phyloP scores from a whole-genome alignment of 1,139 yeast genomes.

The Geotrichum klebahnii region DNA sequence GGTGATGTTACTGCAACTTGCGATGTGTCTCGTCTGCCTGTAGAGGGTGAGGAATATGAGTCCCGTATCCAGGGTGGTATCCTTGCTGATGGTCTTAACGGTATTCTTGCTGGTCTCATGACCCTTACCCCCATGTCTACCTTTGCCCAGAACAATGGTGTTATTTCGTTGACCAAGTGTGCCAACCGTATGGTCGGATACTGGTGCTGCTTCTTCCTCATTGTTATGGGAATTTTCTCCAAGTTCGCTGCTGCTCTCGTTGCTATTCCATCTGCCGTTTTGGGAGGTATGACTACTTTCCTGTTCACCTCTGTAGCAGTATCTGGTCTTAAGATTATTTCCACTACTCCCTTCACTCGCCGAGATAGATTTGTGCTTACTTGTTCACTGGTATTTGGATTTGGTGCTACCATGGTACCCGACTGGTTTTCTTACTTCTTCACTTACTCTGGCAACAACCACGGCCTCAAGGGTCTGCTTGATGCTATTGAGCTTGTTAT shows the following conservation, averaged over 20 bases:
- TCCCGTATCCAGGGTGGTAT: constrained; percentile 89
- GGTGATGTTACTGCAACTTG: constrained; percentile 92
- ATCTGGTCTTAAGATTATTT: constrained; percentile 77
- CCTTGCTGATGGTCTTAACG: constrained; percentile 70
- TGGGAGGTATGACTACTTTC: constrained; percentile 92
- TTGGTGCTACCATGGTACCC: constrained; percentile 73
- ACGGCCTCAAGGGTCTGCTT: constrained; percentile 61
- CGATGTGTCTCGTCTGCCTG: constrained; percentile 79
- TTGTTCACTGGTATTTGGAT: constrained; percentile 67
- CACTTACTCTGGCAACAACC: constrained; percentile 68
- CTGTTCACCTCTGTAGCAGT: constrained; percentile 84
- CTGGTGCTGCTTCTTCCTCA: constrained; percentile 79
- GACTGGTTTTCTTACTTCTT: constrained; percentile 72
- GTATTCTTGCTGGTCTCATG: constrained; percentile 63
- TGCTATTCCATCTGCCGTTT: constrained; percentile 75
- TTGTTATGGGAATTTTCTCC: constrained; percentile 81
- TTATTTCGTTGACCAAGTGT: constrained; percentile 82
- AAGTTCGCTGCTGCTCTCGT: constrained; percentile 87
- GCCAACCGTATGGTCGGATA: constrained; percentile 83
- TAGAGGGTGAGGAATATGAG: constrained; percentile 75
- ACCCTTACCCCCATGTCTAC: constrained; percentile 76
- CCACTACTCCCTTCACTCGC: constrained; percentile 73
- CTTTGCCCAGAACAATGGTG: constrained; percentile 93
- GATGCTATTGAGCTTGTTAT: constrained; percentile 77
- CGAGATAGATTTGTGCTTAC: constrained; percentile 84